phyloP scores from a whole-genome alignment of 768 basidiomycete species.

The Tricholoma hemisulphureum region DNA sequence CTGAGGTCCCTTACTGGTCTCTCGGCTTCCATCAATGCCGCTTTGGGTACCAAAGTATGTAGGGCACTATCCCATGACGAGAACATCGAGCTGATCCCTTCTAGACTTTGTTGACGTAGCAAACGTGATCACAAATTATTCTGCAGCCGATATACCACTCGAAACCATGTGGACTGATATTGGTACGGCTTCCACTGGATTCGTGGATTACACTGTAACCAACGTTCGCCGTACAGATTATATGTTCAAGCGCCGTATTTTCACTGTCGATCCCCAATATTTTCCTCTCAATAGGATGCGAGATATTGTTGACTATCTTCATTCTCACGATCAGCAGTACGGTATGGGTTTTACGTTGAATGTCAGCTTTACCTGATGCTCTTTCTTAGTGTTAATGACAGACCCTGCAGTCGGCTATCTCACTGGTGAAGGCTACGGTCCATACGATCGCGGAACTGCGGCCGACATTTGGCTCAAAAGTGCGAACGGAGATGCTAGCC shows the following conservation, averaged over 20 bases:
- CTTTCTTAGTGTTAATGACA: slow-evolving; percentile 60
- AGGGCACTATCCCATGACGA: neutral
- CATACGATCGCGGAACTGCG: slow-evolving; percentile 54
- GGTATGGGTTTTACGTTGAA: slow-evolving; percentile 33
- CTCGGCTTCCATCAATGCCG: slow-evolving; percentile 74
- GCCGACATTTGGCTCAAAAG: slow-evolving; percentile 62
- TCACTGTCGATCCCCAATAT: slow-evolving; percentile 66
- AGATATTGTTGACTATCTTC: slow-evolving; percentile 64
- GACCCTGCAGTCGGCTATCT: slow-evolving; percentile 65
- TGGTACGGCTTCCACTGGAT: slow-evolving; percentile 31
- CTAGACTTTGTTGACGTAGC: slow-evolving; percentile 64
- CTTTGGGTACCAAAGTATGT: slow-evolving; percentile 61
- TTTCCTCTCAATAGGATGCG: slow-evolving; percentile 63
- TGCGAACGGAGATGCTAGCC: slow-evolving; percentile 53
- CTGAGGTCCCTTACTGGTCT: slow-evolving; percentile 74
- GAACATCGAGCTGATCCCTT: neutral
- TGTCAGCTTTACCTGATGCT: neutral
- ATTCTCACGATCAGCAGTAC: slow-evolving; percentile 56
- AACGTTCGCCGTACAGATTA: slow-evolving; percentile 44
- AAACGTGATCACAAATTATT: slow-evolving; percentile 59
- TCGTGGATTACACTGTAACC: neutral
- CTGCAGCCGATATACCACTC: slow-evolving; percentile 59
- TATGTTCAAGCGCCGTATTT: slow-evolving; percentile 65
- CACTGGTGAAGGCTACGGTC: slow-evolving; percentile 45
- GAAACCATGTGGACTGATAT: slow-evolving; percentile 85